Percentiles rank a stretch among this genome's conserved stretches.
phyloP scores from a whole-genome alignment of 2,329 filamentous ascomycete genomes.

The Dactylellina leptospora region DNA sequence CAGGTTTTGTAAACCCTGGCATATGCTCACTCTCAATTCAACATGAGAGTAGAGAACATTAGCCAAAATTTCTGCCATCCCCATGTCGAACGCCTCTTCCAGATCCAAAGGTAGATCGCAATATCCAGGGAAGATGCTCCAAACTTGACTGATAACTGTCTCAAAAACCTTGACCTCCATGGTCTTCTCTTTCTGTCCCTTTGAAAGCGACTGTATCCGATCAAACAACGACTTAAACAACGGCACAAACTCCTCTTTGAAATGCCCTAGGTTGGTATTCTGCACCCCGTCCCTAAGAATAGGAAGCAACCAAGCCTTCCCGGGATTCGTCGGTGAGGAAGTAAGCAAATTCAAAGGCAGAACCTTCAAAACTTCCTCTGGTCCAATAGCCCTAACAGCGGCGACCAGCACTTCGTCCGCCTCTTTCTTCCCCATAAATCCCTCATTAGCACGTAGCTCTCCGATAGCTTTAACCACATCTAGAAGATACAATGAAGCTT shows the following conservation, averaged over 20 bases:
- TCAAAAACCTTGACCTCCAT: conserved; percentile 98
- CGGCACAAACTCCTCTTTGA: conserved; percentile 84
- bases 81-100: conserved; percentile 77
- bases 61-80: conserved; percentile 86
- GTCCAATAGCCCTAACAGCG: conserved; percentile 88
- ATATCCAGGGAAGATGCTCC: conserved; percentile 92
- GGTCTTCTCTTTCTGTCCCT: conserved; percentile 77
- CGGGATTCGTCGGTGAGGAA: conserved; percentile 78
- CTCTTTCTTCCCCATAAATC: conserved; percentile 92
- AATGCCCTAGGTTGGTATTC: conserved; percentile 87
- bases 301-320: conserved; percentile 92
- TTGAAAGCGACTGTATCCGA: conserved; percentile 75
- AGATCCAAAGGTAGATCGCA: conserved; percentile 90
- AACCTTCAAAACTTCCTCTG: conserved; percentile 80
- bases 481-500: conserved; percentile 78
- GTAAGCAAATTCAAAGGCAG: conserved; percentile 86
- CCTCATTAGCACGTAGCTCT: conserved; percentile 84
- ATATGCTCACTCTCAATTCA: conserved; percentile 85
- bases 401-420: conserved; percentile 89
- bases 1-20: conserved; percentile 82
- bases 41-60: conserved; percentile 93
- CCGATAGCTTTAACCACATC: conserved; percentile 81
- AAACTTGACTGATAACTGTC: conserved; percentile 92
- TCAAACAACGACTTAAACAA: conserved; percentile 85
- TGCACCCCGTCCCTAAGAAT: conserved; percentile 87